Conservation (phyloP, 768 basidiomycete genomes). For the Pulveroboletus frians region DNA sequence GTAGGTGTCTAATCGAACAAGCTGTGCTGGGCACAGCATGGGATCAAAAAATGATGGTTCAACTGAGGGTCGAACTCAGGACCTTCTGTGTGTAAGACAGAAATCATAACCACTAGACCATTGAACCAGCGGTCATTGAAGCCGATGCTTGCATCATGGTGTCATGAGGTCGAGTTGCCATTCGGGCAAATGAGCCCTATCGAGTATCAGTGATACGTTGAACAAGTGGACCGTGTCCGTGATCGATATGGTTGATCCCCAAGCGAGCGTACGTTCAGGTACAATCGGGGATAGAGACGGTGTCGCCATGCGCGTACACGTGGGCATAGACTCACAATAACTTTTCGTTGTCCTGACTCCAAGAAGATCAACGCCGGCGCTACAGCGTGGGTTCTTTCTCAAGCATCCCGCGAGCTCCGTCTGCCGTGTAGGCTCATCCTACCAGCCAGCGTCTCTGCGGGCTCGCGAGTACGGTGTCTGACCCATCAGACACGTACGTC, state of each 20-base stretch:
- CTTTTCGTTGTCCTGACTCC: constrained; percentile 7
- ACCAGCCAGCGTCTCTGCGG: background rate
- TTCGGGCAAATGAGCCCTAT: too few species aligned
- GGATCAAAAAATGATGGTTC: constrained; percentile 31
- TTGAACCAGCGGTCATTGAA: constrained; percentile 34
- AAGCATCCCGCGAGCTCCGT: background rate
- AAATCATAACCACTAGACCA: constrained; percentile 59
- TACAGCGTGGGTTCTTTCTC: background rate
- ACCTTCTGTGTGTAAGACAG: constrained; percentile 45
- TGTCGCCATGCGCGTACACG: constrained; percentile 7
- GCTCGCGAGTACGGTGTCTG: background rate
- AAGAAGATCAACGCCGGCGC: background rate
- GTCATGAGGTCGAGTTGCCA: too few species aligned
- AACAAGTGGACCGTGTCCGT: too few species aligned
- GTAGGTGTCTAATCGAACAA: too few species aligned
- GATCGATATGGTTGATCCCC: too few species aligned
- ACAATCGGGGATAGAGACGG: too few species aligned
- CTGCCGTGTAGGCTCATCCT: background rate
- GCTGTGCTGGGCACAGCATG: too few species aligned
- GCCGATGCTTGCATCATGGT: too few species aligned
- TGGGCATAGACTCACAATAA: constrained; percentile 7
- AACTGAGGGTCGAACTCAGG: constrained; percentile 39
- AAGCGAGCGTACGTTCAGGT: background rate
- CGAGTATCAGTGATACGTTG: too few species aligned
- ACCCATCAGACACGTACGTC: background rate